Percentiles rank a stretch among this genome's conserved stretches.
Evolutionary conservation across 805 yeast genomes (phyloP).

Genomic region (Candida orba): DNA sequence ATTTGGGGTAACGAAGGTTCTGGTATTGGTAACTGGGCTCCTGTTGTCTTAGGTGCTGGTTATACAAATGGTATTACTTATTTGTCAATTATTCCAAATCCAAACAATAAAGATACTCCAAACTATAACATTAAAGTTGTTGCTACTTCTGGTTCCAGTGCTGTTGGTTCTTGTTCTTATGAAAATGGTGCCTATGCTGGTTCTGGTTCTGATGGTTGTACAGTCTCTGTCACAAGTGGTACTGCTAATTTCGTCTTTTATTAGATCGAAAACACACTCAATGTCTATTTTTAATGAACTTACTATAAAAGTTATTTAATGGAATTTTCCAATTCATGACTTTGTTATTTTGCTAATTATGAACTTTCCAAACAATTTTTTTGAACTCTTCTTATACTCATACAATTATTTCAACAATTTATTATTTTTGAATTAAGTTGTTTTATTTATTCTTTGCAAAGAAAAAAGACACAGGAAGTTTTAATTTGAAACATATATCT

Average conservation of each 20-base stretch:
- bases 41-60: constrained; percentile 92
- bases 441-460: too few relatives aligned
- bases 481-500: too few relatives aligned
- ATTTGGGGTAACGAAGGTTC: constrained; percentile 81
- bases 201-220: constrained; percentile 79
- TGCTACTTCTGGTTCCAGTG: constrained; percentile 52
- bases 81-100: constrained; percentile 90
- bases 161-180: constrained; percentile 73
- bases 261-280: not conserved
- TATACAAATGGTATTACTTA: constrained; percentile 58
- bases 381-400: too few relatives aligned
- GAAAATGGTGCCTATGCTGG: constrained; percentile 71
- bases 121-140: constrained; percentile 76
- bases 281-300: too few relatives aligned
- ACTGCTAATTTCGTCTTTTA: constrained; percentile 79
- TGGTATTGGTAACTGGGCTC: constrained; percentile 97
- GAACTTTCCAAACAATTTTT: too few relatives aligned
- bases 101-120: constrained; percentile 67
- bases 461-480: too few relatives aligned
- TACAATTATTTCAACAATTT: too few relatives aligned
- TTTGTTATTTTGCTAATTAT: too few relatives aligned
- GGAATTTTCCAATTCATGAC: too few relatives aligned
- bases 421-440: too few relatives aligned
- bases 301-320: too few relatives aligned
- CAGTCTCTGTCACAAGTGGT: constrained; percentile 83